Base-by-base conservation (phyloP, 768 basidiomycete species). In the Amylocystis lapponica region DNA sequence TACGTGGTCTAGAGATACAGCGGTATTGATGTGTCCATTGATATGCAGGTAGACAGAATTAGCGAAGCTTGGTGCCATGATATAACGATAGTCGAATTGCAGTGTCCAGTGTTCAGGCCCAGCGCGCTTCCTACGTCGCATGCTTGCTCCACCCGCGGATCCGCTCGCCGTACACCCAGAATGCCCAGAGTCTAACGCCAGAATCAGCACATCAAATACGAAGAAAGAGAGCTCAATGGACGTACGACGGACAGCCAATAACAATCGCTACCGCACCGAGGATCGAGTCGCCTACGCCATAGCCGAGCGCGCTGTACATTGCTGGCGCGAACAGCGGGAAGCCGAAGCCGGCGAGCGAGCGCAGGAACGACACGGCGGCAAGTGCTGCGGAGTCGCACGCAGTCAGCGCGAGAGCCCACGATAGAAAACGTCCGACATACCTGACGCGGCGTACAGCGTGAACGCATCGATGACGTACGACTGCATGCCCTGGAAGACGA, bases 251-350 rank as follows among this genome's bases (percentile, higher is more conserved):
- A 51, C 76, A 77, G 12, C 84, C 83, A 25, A 86, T 57, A 1
- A 59, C 70, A 33, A 85, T 71, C 2, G 78, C 67, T 1, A 72
- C 47, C 4, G 61, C 70, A 0, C 83, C 83, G 5, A 89, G 66
- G 1, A 87, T 66, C 0, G 83, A 81, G 46, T 78, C 60, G 4
- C 81, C 83, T 47, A 79, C 81, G 0, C 85, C 85, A 46, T 81
- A 82, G 3, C 84, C 86, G 1, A 87, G 65, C 11, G 66, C 62
- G 2, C 65, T 53, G 60, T 75, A 86, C 78, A 87, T 83, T 25
- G 73, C 65, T 17, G 81, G 77, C 8, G 80, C 82, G 50, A 88
- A 88, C 14, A 88, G 62, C 1, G 86, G 86, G 56, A 89, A 86
- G 1, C 71, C 78, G 43, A 85, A 87, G 0, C 85, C 87, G 1